Percentiles rank a stretch among this genome's conserved stretches.
These are phyloP conservation scores for Botrytis aclada DNA, from an alignment of 2,329 filamentous ascomycete genomes.

Conservation along the genomic window DNA sequence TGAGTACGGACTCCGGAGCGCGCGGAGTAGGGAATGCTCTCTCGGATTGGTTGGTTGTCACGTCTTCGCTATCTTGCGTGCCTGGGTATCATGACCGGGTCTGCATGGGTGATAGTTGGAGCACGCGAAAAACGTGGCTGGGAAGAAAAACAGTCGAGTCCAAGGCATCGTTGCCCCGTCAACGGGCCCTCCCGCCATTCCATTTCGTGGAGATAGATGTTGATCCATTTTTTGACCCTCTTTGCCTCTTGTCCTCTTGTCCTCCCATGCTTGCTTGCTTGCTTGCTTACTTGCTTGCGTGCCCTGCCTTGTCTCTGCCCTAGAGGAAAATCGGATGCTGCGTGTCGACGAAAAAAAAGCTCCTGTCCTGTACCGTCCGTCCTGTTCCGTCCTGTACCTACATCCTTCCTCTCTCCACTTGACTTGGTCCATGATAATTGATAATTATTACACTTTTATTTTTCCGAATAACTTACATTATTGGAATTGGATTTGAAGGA, in stretches of 20 bases:
- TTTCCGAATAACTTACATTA: too few relatives aligned
- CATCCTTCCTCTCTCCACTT: background rate
- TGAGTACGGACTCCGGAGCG: background rate
- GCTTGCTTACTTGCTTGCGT: background rate
- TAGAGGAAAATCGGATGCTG: background rate
- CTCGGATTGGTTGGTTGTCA: background rate
- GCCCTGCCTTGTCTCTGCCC: background rate
- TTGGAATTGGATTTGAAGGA: background rate
- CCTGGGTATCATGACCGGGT: background rate
- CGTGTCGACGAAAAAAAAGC: background rate
- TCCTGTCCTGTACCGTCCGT: background rate
- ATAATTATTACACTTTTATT: background rate
- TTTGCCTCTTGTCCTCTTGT: too few relatives aligned
- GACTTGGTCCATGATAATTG: background rate
- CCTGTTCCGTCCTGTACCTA: background rate
- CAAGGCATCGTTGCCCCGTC: background rate
- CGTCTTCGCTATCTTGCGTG: background rate
- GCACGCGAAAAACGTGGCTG: background rate
- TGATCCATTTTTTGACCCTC: background rate
- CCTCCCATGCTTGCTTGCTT: background rate
- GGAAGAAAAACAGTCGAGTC: background rate
- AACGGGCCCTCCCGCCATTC: slow-evolving; percentile 9
- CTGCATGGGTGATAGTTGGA: background rate
- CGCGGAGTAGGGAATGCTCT: background rate
- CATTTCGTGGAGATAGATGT: slow-evolving; percentile 13